Evolutionary conservation across 164 flowering plant genomes (phyloP).

Genomic region (Vitis amurensis): DNA sequence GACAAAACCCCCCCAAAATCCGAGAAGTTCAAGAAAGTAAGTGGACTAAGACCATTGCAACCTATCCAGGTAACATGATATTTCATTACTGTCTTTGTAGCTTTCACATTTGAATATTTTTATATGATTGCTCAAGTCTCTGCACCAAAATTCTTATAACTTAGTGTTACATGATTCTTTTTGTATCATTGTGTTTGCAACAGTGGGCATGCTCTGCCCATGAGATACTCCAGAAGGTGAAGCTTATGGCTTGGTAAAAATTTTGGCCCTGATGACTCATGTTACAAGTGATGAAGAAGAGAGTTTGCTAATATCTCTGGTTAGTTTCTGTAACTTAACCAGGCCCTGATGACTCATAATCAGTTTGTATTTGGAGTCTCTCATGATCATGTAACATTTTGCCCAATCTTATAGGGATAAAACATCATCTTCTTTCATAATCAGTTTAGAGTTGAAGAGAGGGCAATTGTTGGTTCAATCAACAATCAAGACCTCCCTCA

Average conservation of each 20-base stretch:
- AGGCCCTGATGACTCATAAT: too few relatives aligned
- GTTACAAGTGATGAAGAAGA: slow-evolving; percentile 95
- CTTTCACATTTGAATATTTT: too few relatives aligned
- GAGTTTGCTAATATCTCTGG: slow-evolving; percentile 73
- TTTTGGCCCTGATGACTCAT: slow-evolving; percentile 95
- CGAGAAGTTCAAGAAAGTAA: slow-evolving; percentile 95
- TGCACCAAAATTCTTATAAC: not conserved
- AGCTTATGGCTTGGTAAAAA: slow-evolving; percentile 91
- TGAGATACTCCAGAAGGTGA: slow-evolving; percentile 99
- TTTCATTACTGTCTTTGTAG: not conserved
- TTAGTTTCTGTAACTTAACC: slow-evolving; percentile 20
- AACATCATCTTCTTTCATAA: too few relatives aligned
- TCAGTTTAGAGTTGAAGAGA: too few relatives aligned
- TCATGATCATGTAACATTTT: too few relatives aligned
- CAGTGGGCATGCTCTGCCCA: slow-evolving; percentile 99
- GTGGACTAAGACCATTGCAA: slow-evolving; percentile 98
- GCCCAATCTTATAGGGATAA: too few relatives aligned
- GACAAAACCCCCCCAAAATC: slow-evolving; percentile 88
- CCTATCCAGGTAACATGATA: slow-evolving; percentile 82
- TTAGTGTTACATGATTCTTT: not conserved
- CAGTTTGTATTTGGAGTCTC: too few relatives aligned
- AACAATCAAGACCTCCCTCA: too few relatives aligned
- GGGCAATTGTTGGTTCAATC: too few relatives aligned
- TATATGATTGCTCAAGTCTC: not conserved
- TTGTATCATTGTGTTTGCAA: slow-evolving; percentile 3